Conservation (phyloP, 805 yeast species). For the Saccharomycopsis synnaedendra region DNA sequence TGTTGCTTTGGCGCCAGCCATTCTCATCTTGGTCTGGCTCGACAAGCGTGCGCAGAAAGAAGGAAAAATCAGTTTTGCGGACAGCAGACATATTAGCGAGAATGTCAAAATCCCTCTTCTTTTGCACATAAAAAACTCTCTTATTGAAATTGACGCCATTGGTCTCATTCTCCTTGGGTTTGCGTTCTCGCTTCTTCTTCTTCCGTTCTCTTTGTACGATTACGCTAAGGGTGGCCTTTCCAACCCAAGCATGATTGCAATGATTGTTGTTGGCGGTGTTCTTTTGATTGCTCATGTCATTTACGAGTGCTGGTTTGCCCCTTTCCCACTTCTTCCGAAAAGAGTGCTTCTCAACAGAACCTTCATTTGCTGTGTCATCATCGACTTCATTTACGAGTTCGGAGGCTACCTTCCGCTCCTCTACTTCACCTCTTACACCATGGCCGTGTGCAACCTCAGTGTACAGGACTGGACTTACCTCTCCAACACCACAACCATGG, state of each 20-base stretch:
- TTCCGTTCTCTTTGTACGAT: constrained; percentile 28
- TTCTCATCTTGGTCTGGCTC: constrained; percentile 23
- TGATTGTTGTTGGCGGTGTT: constrained; percentile 30
- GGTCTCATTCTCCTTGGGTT: constrained; percentile 29
- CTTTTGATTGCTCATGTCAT: constrained; percentile 25
- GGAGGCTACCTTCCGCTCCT: constrained; percentile 23
- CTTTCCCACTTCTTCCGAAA: constrained; percentile 28
- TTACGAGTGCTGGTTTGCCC: constrained; percentile 27
- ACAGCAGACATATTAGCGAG: constrained; percentile 6
- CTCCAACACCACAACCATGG: constrained; percentile 27
- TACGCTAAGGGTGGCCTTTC: constrained; percentile 25
- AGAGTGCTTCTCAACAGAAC: constrained; percentile 28
- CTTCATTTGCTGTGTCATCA: constrained; percentile 24
- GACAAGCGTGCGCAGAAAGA: constrained; percentile 24
- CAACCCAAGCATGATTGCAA: constrained; percentile 32
- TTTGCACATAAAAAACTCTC: constrained; percentile 15
- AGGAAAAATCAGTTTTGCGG: constrained; percentile 9
- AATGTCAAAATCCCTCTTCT: background rate
- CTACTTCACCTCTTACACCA: constrained; percentile 27
- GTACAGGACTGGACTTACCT: constrained; percentile 27
- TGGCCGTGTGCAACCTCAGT: constrained; percentile 24
- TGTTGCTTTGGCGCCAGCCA: constrained; percentile 25
- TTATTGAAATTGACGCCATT: constrained; percentile 28
- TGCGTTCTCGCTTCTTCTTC: constrained; percentile 27
- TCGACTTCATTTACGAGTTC: constrained; percentile 25